Evolutionary conservation across 2,329 filamentous ascomycete species (phyloP).

Genomic region (Diaporthe citri): DNA sequence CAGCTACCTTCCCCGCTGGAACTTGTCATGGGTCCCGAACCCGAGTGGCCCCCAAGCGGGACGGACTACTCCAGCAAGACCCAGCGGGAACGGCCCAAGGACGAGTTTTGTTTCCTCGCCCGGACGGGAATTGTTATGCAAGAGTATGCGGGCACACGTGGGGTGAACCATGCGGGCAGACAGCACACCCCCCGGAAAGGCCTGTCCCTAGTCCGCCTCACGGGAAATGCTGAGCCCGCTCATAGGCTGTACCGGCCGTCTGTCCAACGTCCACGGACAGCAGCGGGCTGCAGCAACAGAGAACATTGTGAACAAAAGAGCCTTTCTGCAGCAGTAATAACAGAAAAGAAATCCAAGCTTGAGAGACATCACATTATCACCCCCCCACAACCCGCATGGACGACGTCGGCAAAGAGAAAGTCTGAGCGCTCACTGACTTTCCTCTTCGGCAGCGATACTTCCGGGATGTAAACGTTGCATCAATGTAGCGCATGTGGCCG

Average conservation of each 20-base stretch:
- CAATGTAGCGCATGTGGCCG: constrained; percentile 11
- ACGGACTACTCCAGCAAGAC: neutral
- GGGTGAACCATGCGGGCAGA: constrained; percentile 18
- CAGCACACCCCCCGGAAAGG: neutral
- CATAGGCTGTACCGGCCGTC: neutral
- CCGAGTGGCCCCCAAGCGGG: neutral
- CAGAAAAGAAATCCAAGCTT: neutral
- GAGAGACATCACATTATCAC: constrained; percentile 6
- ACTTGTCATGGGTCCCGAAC: constrained; percentile 12
- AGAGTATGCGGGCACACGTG: constrained; percentile 5
- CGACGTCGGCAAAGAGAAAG: neutral
- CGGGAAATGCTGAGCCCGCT: neutral
- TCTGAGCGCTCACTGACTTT: neutral
- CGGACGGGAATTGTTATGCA: neutral
- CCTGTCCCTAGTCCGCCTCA: neutral
- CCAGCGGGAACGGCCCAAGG: neutral
- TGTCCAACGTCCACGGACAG: neutral
- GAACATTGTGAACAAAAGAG: neutral
- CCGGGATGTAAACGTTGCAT: constrained; percentile 4
- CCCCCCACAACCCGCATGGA: neutral
- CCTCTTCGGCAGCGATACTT: constrained; percentile 4
- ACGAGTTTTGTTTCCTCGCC: neutral
- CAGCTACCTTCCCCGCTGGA: constrained; percentile 13
- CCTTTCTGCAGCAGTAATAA: neutral
- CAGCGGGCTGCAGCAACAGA: neutral